Conservation (phyloP, 371 early-diverging fungal genomes). For the Mucor mucedo region DNA sequence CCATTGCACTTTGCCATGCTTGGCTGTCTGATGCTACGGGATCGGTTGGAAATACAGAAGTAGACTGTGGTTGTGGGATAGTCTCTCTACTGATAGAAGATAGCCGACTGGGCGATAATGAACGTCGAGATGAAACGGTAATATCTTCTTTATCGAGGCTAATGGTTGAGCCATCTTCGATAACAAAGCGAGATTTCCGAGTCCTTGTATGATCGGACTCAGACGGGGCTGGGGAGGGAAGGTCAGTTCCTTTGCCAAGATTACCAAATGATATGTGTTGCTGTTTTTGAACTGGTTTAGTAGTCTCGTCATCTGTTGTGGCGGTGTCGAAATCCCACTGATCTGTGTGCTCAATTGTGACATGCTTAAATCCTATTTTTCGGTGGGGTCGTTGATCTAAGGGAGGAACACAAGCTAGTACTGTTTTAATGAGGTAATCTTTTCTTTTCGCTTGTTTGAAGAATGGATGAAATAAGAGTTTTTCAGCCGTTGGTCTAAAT, state of each 20-base stretch:
- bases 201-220: not conserved
- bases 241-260: not conserved
- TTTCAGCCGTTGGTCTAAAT: slow-evolving; percentile 75
- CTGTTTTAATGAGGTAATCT: slow-evolving; percentile 60
- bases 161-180: slow-evolving; percentile 4
- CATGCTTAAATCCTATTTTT: slow-evolving; percentile 42
- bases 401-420: slow-evolving; percentile 71
- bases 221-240: not conserved
- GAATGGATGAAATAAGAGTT: slow-evolving; percentile 76
- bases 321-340: slow-evolving; percentile 51
- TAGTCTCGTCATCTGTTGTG: slow-evolving; percentile 6
- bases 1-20: slow-evolving; percentile 6
- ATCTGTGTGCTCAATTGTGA: slow-evolving; percentile 34
- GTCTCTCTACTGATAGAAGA: not conserved
- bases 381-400: slow-evolving; percentile 66
- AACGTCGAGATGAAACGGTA: not conserved
- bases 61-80: too few relatives aligned
- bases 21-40: too few relatives aligned
- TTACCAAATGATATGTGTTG: slow-evolving; percentile 56
- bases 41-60: too few relatives aligned
- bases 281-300: slow-evolving; percentile 10
- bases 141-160: not conserved
- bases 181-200: slow-evolving; percentile 27
- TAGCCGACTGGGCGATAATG: not conserved
- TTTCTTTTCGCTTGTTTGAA: slow-evolving; percentile 82